Evolutionary conservation across 805 yeast genomes (phyloP), one percentile per base, ranked within the genome.

Genomic region (Lachancea thermotolerans): DNA sequence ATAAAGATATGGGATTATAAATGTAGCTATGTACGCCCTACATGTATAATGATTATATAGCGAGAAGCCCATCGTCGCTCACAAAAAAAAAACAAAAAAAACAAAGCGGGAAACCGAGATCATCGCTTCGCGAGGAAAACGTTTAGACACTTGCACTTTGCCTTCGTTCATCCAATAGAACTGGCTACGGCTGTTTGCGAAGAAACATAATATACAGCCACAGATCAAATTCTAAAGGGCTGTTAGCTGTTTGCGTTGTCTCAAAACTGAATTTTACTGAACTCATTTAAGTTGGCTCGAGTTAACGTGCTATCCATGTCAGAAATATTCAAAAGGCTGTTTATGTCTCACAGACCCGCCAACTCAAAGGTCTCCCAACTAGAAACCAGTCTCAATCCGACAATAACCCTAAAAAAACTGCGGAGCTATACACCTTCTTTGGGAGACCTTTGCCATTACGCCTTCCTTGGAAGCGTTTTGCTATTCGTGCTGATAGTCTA

Each of bases 401-500:
- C 60, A 25, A 53, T 63, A 14, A 64, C 77, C 2, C 49, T 80
- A 35, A 51, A 59, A 40, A 68, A 66, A 52, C 57, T 80, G 34
- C 67, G 66, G 56, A 60, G 60, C 32, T 73, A 72, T 53, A 59
- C 66, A 35, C 71, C 75, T 65, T 62, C 71, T 0, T 49, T 54
- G 10, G 62, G 66, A 31, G 95, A 86, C 51, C 58, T 76, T 48
- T 56, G 67, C 41, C 77, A 75, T 74, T 71, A 74, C 67, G 66
- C 73, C 31, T 68, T 80, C 54, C 55, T 78, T 49, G 50, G 75
- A 35, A 58, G 70, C 49, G 73, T 87, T 50, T 70, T 81, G 58
- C 50, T 74, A 32, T 77, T 79, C 59, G 85, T 81, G 10, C 75
- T 80, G 43, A 57, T 75, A 46, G 68, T 81, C 44, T 71, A 78